phyloP scores from a whole-genome alignment of 495 filamentous ascomycete genomes.

The Aspergillus bertholletiae region DNA sequence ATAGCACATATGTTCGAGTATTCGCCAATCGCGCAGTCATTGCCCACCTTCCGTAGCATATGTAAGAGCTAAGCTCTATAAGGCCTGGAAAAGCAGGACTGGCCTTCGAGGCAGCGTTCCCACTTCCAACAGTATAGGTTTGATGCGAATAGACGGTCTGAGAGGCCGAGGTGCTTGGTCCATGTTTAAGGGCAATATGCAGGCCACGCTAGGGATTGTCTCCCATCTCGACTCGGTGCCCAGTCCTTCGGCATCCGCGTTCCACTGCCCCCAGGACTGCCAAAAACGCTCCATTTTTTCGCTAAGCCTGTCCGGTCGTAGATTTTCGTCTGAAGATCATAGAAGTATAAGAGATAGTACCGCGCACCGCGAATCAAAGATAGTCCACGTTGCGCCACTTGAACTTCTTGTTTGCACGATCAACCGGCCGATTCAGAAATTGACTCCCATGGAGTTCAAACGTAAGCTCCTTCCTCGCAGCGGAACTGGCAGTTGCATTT shows the following conservation, averaged over 20 bases:
- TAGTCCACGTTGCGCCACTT: conserved; percentile 69
- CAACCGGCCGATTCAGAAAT: conserved; percentile 76
- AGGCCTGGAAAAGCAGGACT: background rate
- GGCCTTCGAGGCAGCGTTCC: background rate
- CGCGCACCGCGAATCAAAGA: conserved; percentile 41
- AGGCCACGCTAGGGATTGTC: background rate
- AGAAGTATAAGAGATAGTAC: background rate
- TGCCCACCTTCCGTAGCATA: background rate
- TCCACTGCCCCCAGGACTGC: background rate
- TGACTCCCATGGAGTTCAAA: conserved; percentile 89
- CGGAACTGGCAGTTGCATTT: background rate
- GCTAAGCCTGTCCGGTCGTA: background rate
- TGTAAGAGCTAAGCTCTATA: background rate
- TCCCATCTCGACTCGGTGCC: background rate
- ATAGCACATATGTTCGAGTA: background rate
- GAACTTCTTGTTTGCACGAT: conserved; percentile 88
- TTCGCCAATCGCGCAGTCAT: background rate
- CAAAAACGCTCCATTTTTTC: background rate
- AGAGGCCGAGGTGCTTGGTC: background rate
- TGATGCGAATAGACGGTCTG: background rate
- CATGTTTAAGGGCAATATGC: background rate
- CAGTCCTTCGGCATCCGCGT: background rate
- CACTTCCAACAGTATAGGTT: background rate
- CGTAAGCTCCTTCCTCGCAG: conserved; percentile 44
- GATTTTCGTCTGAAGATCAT: background rate